Conservation (phyloP, 257 asterid genomes). For the Thymus mandschuricus region DNA sequence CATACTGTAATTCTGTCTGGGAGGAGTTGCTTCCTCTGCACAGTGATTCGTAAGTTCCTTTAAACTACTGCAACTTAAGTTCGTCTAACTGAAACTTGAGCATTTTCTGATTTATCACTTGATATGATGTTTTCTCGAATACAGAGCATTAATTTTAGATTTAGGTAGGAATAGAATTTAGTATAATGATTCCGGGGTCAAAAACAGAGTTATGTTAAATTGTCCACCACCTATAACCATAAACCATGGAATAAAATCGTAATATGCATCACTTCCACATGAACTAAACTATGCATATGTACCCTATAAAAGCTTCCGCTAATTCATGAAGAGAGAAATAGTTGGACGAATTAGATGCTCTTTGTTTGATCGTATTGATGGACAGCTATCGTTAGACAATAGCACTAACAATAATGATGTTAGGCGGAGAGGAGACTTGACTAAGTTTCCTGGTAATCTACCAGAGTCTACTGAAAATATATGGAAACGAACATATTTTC, state of each 20-base stretch:
- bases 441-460: neutral
- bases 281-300: neutral
- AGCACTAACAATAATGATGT: neutral
- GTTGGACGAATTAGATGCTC: neutral
- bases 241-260: neutral
- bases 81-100: neutral
- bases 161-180: neutral
- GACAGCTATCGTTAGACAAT: neutral
- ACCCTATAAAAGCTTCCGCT: neutral
- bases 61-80: slow-evolving; percentile 17
- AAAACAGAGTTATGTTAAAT: neutral
- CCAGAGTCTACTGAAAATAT: neutral
- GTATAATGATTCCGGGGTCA: neutral
- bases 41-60: slow-evolving; percentile 57
- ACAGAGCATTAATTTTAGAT: neutral
- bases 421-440: neutral
- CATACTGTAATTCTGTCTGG: slow-evolving; percentile 89
- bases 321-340: neutral
- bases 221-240: neutral
- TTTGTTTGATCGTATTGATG: neutral
- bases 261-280: neutral
- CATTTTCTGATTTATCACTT: neutral
- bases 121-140: neutral
- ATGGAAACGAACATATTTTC: neutral
- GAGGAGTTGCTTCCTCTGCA: slow-evolving; percentile 77